Percentiles rank a stretch among this genome's conserved stretches.
Conservation (phyloP, 495 filamentous ascomycete genomes). For the Penicillium psychrofluorescens region DNA sequence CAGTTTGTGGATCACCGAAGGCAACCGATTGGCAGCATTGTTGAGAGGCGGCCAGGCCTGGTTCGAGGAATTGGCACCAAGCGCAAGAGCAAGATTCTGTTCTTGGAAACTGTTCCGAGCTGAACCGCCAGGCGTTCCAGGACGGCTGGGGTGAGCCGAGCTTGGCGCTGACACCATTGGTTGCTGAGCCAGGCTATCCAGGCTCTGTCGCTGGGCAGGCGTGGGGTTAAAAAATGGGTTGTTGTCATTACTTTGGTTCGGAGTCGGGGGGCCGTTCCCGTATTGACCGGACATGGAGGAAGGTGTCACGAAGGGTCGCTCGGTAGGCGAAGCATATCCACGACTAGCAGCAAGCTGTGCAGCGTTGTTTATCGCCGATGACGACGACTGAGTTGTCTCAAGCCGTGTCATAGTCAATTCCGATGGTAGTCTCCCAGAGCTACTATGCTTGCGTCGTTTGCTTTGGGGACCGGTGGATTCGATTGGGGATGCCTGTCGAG, state of each 20-base stretch:
- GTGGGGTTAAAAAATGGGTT: constrained; percentile 44
- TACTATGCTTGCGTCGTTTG: constrained; percentile 72
- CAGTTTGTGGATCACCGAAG: constrained; percentile 65
- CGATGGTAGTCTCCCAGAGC: constrained; percentile 56
- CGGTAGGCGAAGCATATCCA: constrained; percentile 37
- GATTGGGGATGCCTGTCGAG: constrained; percentile 63
- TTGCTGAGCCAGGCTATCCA: constrained; percentile 50
- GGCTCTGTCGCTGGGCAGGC: constrained; percentile 39
- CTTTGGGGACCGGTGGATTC: constrained; percentile 50
- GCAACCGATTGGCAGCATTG: constrained; percentile 32
- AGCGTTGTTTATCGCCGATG: constrained; percentile 23
- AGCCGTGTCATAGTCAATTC: constrained; percentile 74
- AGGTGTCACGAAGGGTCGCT: constrained; percentile 39
- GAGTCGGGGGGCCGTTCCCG: constrained; percentile 55
- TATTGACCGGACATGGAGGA: constrained; percentile 44
- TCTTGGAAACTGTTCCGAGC: constrained; percentile 41
- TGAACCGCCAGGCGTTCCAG: constrained; percentile 32
- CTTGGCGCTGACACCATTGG: constrained; percentile 59
- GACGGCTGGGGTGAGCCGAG: constrained; percentile 52
- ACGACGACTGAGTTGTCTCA: constrained; percentile 44
- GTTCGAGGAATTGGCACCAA: constrained; percentile 26
- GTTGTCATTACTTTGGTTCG: constrained; percentile 46
- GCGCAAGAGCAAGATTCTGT: constrained; percentile 19
- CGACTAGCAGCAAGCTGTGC: constrained; percentile 33
- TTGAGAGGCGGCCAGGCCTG: constrained; percentile 35